These are phyloP conservation scores for Rubia peregrina DNA, from an alignment of 305 asterid species.

Conservation along the genomic window DNA sequence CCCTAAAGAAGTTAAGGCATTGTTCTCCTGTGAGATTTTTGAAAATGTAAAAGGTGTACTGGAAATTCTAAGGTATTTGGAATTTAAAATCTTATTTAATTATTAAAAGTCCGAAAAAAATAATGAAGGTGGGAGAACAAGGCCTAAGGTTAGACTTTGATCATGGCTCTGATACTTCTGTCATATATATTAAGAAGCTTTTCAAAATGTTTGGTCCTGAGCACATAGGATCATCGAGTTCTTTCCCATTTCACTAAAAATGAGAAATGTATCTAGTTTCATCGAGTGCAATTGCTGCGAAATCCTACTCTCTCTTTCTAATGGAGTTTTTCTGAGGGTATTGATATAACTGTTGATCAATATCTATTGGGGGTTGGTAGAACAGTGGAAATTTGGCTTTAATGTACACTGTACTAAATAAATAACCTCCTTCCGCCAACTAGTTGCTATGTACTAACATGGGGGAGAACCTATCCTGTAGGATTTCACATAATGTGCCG, in stretches of 20 bases:
- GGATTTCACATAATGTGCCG: neutral
- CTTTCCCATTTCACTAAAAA: neutral
- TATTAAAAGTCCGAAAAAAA: no score
- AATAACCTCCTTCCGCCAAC: no score
- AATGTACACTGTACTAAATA: no score
- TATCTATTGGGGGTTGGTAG: neutral
- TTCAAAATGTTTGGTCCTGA: neutral
- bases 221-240: neutral
- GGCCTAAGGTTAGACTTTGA: neutral
- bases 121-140: no score
- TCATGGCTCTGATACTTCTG: neutral
- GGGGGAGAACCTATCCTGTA: no score
- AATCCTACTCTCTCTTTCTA: neutral
- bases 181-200: neutral
- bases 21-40: no score
- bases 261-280: neutral
- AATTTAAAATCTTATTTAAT: no score
- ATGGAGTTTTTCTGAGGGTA: neutral
- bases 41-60: no score
- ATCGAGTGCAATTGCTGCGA: no score
- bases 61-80: neutral
- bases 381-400: neutral
- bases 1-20: neutral
- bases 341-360: neutral
- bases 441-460: no score